Conservation (phyloP, 2,329 filamentous ascomycete genomes). For the Pyricularia sp. region DNA sequence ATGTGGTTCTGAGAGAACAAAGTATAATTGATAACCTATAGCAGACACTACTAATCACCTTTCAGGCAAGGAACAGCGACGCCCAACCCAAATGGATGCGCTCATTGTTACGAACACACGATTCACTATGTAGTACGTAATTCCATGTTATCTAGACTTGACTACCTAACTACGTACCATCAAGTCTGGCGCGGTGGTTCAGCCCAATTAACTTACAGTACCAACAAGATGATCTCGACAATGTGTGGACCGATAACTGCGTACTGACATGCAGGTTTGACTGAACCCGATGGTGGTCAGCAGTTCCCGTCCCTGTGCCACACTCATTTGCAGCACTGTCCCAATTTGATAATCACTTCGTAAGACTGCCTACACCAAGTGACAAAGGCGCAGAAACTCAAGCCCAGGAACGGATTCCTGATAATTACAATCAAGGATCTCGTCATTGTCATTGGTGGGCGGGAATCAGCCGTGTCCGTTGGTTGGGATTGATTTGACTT, state of each 20-base stretch:
- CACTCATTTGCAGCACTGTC: background rate
- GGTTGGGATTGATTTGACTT: background rate
- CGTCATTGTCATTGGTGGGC: background rate
- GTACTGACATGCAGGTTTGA: background rate
- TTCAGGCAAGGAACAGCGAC: background rate
- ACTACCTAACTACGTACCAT: background rate
- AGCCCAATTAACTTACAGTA: background rate
- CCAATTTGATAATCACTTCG: background rate
- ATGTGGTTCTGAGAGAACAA: background rate
- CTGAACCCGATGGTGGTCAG: background rate
- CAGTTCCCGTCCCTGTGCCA: background rate
- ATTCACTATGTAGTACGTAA: background rate
- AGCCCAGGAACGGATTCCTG: background rate
- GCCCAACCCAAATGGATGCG: too few relatives aligned
- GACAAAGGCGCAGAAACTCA: background rate
- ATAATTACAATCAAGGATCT: background rate
- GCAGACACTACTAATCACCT: background rate
- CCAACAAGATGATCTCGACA: background rate
- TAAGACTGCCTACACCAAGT: too few relatives aligned
- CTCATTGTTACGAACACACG: background rate
- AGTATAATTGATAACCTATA: background rate
- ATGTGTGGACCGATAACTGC: background rate
- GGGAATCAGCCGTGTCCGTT: background rate
- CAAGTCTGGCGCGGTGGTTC: background rate
- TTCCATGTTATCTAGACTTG: too few relatives aligned